Base-by-base conservation (phyloP, 2,329 filamentous ascomycete species). In the Massarina eburnea region DNA sequence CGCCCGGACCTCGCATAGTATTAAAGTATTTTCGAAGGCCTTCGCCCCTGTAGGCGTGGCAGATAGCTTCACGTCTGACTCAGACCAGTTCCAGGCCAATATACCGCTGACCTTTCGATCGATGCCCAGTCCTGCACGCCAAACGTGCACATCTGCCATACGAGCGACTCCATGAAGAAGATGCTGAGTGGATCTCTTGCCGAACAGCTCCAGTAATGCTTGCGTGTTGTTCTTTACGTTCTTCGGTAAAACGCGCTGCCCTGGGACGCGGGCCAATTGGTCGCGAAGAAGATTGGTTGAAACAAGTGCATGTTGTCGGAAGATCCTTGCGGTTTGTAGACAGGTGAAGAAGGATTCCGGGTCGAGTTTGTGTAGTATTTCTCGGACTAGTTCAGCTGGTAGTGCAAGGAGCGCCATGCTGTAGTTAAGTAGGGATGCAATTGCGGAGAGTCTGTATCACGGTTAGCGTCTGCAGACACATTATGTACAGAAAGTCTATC, bases 331-430 rank as follows among this genome's bases (percentile, higher is more conserved):
- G 17, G 52, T 51, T 32, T 43, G 49, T 7, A 59, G 42, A 26
- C 51, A 54, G 5, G 50, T 22, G 29, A 51, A 61, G 36, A 63
- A 61, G 7, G 53, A 57, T 20, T 42, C 36, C 3, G 60, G 57
- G 37, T 62, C 60, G 14, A 63, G 49, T 4, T n/a, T 34, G 17
- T 45, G 32, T 6, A 63, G 45, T 9, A 63, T 48, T 19, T 53
- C 34, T 19, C 46, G 32, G 10, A 61, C 22, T 15, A 61, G 40
- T 43, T 63, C 60, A 3, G 55, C 39, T 12, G 58, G 57, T 9
- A 63, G 47, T 8, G 51, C 26, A 24, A 56, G 39, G 8, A 60
- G 42, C 32, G 48, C 51, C 45, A 43, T 43, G 29, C 5, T 33
- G 30, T 26, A n/a, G 20, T 6, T 14, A 8, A 14, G 5, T 30